Conservation (phyloP, 2,329 filamentous ascomycete species). For the Fusarium illudens region DNA sequence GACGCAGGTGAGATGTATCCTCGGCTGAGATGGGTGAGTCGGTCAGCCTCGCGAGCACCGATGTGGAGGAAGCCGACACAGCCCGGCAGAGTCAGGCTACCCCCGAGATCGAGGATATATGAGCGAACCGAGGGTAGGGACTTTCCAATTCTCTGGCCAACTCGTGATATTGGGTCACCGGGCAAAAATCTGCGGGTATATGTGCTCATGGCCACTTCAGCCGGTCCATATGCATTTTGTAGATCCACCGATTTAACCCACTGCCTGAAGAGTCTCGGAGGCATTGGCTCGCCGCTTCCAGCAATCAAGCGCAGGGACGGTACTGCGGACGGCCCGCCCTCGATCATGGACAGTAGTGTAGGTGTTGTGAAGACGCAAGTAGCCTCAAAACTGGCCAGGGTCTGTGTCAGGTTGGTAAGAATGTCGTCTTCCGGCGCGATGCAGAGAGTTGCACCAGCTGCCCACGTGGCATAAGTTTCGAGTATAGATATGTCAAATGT, state of each 20-base stretch:
- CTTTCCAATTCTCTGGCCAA: neutral
- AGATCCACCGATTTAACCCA: neutral
- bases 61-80: neutral
- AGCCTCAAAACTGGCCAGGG: neutral
- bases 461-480: neutral
- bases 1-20: neutral
- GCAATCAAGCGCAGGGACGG: neutral
- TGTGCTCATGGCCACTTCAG: neutral
- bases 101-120: neutral
- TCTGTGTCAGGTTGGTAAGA: neutral
- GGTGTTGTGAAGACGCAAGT: neutral
- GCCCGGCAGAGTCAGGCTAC: neutral
- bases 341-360: neutral
- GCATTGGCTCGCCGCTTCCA: neutral
- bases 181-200: neutral
- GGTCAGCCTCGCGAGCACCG: neutral
- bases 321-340: neutral
- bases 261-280: neutral
- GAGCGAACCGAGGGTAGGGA: neutral
- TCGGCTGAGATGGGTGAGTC: neutral
- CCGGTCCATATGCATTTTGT: neutral
- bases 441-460: neutral
- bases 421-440: neutral
- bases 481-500: neutral
- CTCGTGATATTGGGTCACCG: neutral